Base-by-base conservation (phyloP, 2,329 filamentous ascomycete species). In the Acephala macrosclerotiorum region DNA sequence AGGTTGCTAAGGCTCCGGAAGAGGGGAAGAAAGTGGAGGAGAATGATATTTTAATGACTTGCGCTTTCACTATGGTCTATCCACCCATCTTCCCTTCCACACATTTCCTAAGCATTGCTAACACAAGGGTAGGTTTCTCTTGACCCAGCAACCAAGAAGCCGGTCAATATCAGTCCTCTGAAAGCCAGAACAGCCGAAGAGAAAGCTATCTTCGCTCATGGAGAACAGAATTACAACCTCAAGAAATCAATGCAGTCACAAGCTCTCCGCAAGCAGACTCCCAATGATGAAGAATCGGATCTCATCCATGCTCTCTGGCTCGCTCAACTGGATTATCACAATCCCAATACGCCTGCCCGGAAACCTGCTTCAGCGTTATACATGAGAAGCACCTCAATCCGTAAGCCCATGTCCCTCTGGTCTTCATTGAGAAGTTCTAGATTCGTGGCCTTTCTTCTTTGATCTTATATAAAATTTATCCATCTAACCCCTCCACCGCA, bases 301-400 rank as follows among this genome's bases (percentile, higher is more conserved):
- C 79, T 91, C 8, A 91, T 92, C 64, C 90, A 92, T 74, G 84
- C 85, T 11, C 87, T 91, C 78, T 92, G 89, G 89, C 87, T 88
- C 58, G 85, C 85, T 62, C 86, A 90, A 64, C 79, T 89, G 66
- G 83, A 86, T 64, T 91, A 88, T 69, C 83, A 88, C 67, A 86
- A 89, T 70, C 85, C 87, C 12, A 84, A 86, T 70, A 82, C 84
- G 55, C 77, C 83, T 0, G 74, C 83, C 6, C 78, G 82, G 47
- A 84, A 86, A 72, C 88, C 88, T 7, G 73, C 80, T 38, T 89
- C 89, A 69, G 84, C 86, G 2, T 78, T 85, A 42, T 85, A 83
- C 73, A 92, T 92, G 89, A 82, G 85, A 59, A 80, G 82, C 36
- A 90, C 89, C 0, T 79, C 81, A 9, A 82, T 92, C 55, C 84